Evolutionary conservation across 129 eudicot genomes (phyloP).

Genomic region (Tanacetum coccineum): DNA sequence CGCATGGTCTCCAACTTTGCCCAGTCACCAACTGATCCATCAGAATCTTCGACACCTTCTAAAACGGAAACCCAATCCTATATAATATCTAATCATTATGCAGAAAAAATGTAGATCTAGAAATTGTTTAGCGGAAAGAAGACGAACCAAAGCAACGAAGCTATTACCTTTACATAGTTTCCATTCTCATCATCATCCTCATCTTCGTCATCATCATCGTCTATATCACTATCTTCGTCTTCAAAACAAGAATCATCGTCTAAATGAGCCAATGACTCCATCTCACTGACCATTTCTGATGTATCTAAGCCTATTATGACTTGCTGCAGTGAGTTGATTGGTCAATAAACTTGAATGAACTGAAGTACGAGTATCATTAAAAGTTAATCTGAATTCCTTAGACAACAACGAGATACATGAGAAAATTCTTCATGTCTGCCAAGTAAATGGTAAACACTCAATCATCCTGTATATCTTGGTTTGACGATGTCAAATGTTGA

Average conservation of each 20-base stretch:
- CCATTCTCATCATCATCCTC: slow-evolving; percentile 50
- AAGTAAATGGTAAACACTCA: background rate
- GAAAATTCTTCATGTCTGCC: background rate
- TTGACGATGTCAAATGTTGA: background rate
- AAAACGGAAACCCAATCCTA: slow-evolving; percentile 72
- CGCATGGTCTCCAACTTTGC: slow-evolving; percentile 92
- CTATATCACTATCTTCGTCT: slow-evolving; percentile 60
- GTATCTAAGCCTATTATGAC: slow-evolving; percentile 85
- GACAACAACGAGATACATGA: slow-evolving; percentile 4
- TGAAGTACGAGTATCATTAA: background rate
- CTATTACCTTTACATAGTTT: slow-evolving; percentile 41
- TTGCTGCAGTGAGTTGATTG: slow-evolving; percentile 58
- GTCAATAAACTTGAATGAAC: slow-evolving; percentile 19
- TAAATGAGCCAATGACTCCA: slow-evolving; percentile 51
- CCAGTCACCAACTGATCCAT: slow-evolving; percentile 77
- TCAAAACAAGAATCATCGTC: slow-evolving; percentile 58
- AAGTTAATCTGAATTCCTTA: background rate
- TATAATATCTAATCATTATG: slow-evolving; percentile 31
- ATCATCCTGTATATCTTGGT: background rate
- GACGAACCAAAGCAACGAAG: slow-evolving; percentile 13
- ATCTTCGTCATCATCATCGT: slow-evolving; percentile 43
- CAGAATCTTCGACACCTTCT: slow-evolving; percentile 64
- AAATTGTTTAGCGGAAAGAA: slow-evolving; percentile 16
- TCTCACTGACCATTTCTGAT: slow-evolving; percentile 59
- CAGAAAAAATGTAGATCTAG: background rate